Conservation (phyloP, 75 land plant species). For the Cryptomeria japonica region DNA sequence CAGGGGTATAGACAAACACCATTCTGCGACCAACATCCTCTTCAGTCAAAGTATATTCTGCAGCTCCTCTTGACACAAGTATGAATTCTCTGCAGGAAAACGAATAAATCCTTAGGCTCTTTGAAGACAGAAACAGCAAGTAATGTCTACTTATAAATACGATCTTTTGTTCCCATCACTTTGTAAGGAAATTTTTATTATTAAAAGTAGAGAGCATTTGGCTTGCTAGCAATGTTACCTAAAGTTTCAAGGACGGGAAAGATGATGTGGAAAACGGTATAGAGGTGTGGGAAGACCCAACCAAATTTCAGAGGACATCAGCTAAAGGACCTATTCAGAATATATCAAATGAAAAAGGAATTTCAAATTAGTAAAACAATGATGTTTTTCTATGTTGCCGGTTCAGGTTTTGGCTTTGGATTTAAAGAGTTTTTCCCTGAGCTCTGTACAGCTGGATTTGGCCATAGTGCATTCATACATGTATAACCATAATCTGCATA, state of each 20-base stretch:
- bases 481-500: too few relatives aligned
- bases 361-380: neutral
- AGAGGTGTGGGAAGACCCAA: neutral
- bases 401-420: too few relatives aligned
- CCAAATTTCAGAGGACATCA: neutral
- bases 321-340: neutral
- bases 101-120: neutral
- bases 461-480: too few relatives aligned
- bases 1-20: constrained; percentile 80
- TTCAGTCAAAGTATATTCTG: constrained; percentile 74
- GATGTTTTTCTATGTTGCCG: too few relatives aligned
- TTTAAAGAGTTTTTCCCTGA: too few relatives aligned
- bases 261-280: neutral
- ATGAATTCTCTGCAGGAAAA: constrained; percentile 56
- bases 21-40: constrained; percentile 79
- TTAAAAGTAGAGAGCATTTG: neutral
- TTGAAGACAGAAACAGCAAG: neutral
- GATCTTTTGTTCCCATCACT: neutral
- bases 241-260: neutral
- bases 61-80: constrained; percentile 64
- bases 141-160: neutral
- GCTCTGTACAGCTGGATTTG: too few relatives aligned
- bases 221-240: neutral
- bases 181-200: neutral
- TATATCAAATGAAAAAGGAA: neutral